Conservation (phyloP, 345 rosid species). For the Hibiscus mutabilis region DNA sequence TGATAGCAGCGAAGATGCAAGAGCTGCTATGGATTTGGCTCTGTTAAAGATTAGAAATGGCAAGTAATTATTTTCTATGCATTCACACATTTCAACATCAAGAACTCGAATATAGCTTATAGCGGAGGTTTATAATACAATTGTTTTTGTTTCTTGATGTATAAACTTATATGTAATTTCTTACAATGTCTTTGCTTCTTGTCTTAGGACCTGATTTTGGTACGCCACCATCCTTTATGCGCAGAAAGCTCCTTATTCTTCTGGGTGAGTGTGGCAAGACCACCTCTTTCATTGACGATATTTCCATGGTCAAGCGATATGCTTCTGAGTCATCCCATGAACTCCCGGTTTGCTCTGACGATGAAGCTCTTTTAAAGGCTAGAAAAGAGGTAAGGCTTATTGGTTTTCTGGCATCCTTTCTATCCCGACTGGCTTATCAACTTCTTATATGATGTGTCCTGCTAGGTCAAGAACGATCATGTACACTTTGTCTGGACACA, state of each 20-base stretch:
- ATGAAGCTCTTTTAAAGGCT: slow-evolving; percentile 74
- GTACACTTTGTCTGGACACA: slow-evolving; percentile 85
- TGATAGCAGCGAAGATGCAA: slow-evolving; percentile 91
- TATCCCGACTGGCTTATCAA: not conserved
- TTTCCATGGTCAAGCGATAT: slow-evolving; percentile 63
- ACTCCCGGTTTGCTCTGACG: slow-evolving; percentile 75
- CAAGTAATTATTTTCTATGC: slow-evolving; percentile 21
- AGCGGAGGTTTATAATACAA: not conserved
- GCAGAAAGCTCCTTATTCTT: slow-evolving; percentile 59
- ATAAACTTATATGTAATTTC: slow-evolving; percentile 4
- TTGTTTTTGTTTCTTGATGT: slow-evolving; percentile 1
- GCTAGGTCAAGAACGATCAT: slow-evolving; percentile 60
- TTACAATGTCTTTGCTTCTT: slow-evolving; percentile 14
- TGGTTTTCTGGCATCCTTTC: not conserved
- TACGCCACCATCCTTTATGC: slow-evolving; percentile 53
- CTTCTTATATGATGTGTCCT: slow-evolving; percentile 10
- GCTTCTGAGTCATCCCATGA: slow-evolving; percentile 67
- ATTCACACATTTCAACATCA: not conserved
- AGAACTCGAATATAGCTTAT: not conserved
- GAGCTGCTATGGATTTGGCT: slow-evolving; percentile 85
- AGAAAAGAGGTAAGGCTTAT: slow-evolving; percentile 55
- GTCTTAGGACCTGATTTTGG: slow-evolving; percentile 88
- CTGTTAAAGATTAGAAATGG: slow-evolving; percentile 77
- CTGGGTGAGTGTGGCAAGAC: slow-evolving; percentile 62
- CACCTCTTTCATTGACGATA: slow-evolving; percentile 67